Conservation (phyloP, 768 basidiomycete genomes). For the Atractiella rhizophila region DNA sequence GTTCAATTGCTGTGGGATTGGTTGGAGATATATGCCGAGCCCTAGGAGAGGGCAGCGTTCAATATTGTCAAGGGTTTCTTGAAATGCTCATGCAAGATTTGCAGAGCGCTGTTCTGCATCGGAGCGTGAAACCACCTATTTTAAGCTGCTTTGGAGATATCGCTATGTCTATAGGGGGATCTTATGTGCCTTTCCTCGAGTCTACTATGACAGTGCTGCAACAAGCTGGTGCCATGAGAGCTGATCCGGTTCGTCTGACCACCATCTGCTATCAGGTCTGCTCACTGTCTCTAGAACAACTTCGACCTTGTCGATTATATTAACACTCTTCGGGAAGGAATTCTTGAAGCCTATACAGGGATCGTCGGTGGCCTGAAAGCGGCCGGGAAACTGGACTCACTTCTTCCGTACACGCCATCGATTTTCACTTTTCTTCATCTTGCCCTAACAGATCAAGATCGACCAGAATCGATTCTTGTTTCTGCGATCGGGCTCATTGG, state of each 20-base stretch:
- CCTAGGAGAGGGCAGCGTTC: slow-evolving; percentile 53
- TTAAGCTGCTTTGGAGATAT: slow-evolving; percentile 89
- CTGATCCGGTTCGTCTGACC: slow-evolving; percentile 43
- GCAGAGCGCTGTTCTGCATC: slow-evolving; percentile 64
- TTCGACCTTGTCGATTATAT: slow-evolving; percentile 85
- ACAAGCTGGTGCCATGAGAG: slow-evolving; percentile 68
- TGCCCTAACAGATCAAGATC: slow-evolving; percentile 55
- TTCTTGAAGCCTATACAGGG: slow-evolving; percentile 87
- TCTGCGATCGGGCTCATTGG: slow-evolving; percentile 65
- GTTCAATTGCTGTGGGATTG: slow-evolving; percentile 81
- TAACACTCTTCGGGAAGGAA: slow-evolving; percentile 65
- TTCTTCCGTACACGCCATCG: slow-evolving; percentile 42
- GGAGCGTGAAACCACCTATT: slow-evolving; percentile 91
- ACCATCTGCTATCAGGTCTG: neutral
- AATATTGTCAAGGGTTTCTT: slow-evolving; percentile 76
- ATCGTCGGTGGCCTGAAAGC: slow-evolving; percentile 75
- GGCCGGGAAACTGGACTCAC: slow-evolving; percentile 42
- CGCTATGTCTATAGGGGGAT: slow-evolving; percentile 57
- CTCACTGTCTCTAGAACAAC: slow-evolving; percentile 31
- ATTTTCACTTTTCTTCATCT: slow-evolving; percentile 56
- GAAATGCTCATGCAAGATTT: slow-evolving; percentile 70
- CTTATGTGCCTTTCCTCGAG: slow-evolving; percentile 67
- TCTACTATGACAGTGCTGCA: slow-evolving; percentile 72
- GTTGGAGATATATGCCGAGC: slow-evolving; percentile 93
- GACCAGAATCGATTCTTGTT: slow-evolving; percentile 48